Evolutionary conservation across 2,329 filamentous ascomycete species (phyloP).

Genomic region (Fusarium gaditjirri): DNA sequence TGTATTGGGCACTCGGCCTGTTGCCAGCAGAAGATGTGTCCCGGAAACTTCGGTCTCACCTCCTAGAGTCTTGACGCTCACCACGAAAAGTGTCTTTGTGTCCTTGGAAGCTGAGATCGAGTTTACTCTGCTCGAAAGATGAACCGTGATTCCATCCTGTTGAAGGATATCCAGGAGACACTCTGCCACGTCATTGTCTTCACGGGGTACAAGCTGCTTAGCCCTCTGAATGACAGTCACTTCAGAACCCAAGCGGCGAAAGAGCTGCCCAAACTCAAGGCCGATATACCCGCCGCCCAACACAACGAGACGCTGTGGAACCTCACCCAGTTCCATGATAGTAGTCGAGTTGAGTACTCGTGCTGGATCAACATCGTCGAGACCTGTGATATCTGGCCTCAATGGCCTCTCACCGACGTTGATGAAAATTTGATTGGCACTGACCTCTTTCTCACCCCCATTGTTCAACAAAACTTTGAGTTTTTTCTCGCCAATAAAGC

Average conservation of each 20-base stretch:
- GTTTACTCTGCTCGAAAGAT: slow-evolving; percentile 49
- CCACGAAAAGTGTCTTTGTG: slow-evolving; percentile 23
- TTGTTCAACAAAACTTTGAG: slow-evolving; percentile 49
- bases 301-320: slow-evolving; percentile 61
- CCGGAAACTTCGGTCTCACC: slow-evolving; percentile 46
- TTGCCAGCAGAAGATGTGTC: slow-evolving; percentile 62
- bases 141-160: slow-evolving; percentile 58
- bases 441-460: slow-evolving; percentile 49
- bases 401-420: slow-evolving; percentile 58
- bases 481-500: slow-evolving; percentile 54
- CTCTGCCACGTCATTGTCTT: slow-evolving; percentile 61
- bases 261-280: slow-evolving; percentile 64
- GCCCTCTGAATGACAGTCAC: slow-evolving; percentile 60
- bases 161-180: slow-evolving; percentile 55
- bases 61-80: slow-evolving; percentile 34
- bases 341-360: slow-evolving; percentile 59
- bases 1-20: slow-evolving; percentile 62
- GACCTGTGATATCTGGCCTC: slow-evolving; percentile 50
- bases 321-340: slow-evolving; percentile 57
- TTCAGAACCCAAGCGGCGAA: slow-evolving; percentile 59
- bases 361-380: slow-evolving; percentile 49
- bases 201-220: slow-evolving; percentile 55
- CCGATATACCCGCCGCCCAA: slow-evolving; percentile 65
- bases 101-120: slow-evolving; percentile 38
- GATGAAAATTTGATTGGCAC: slow-evolving; percentile 56